Base-by-base conservation (phyloP, 345 rosid genomes). In the Angophora floribunda region DNA sequence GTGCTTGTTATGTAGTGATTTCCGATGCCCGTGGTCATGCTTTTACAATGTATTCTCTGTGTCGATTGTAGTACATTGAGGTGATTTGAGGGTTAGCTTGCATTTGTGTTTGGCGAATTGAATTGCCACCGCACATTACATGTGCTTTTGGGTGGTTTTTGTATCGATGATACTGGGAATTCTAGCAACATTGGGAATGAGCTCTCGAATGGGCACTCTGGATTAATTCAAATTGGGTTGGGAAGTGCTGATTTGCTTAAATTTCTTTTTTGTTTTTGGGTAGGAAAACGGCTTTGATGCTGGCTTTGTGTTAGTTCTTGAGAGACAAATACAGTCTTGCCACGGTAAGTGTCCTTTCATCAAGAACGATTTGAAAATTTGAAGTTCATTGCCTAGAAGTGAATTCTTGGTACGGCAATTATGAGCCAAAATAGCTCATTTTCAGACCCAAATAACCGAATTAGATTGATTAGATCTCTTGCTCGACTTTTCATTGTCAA, bases 121-220 rank as follows among this genome's bases (percentile, higher is more conserved):
- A n/a, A n/a, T n/a, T n/a, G n/a, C n/a, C n/a, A n/a, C n/a, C n/a
- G n/a, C n/a, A n/a, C n/a, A n/a, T n/a, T n/a, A n/a, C n/a, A n/a
- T n/a, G n/a, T n/a, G n/a, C n/a, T n/a, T n/a, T n/a, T n/a, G n/a
- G n/a, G n/a, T n/a, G n/a, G n/a, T n/a, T n/a, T n/a, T n/a, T n/a
- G n/a, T n/a, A n/a, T n/a, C n/a, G n/a, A n/a, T 85, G 99, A 98
- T 85, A 97, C 99, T n/a, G 99, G 99, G 99, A 96, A 95, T 86
- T 47, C 44, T 57, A 12, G 8, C 26, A 13, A 30, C 52, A 49
- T n/a, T 9, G 13, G 61, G 49, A 85, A 51, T 19, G 32, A 26
- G 86, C 86, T 85, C 86, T 49, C 36, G 13, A 1, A 36, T 36
- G 47, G 11, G 82, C 82, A 36, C 82, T 70, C 80, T 21, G 26